phyloP scores from a whole-genome alignment of 768 basidiomycete species.

The Tricholoma hemisulphureum region DNA sequence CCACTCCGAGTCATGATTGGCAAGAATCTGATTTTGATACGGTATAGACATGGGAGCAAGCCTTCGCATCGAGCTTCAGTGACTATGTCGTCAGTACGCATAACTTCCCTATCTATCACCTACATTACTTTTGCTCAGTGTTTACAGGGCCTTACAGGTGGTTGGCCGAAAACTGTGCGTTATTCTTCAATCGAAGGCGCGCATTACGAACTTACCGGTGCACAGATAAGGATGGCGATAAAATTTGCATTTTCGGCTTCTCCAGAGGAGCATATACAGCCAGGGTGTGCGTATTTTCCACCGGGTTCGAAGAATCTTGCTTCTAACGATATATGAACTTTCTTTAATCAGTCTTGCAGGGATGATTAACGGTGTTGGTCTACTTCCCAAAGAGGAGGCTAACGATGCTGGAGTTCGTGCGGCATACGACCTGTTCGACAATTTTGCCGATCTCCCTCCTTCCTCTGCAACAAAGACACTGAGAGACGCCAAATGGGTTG shows the following conservation, averaged over 20 bases:
- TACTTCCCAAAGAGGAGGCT: not conserved
- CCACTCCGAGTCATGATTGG: not conserved
- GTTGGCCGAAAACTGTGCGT: conserved; percentile 1
- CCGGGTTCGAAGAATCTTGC: not conserved
- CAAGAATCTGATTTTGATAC: not conserved
- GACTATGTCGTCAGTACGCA: conserved; percentile 1
- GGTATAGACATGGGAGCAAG: conserved; percentile 1
- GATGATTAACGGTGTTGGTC: conserved; percentile 5
- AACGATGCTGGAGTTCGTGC: not conserved
- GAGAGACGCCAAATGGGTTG: not conserved
- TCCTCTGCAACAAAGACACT: not conserved
- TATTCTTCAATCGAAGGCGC: not conserved
- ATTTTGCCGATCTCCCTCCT: not conserved
- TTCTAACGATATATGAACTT: not conserved
- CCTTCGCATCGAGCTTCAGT: conserved; percentile 1
- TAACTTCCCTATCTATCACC: not conserved
- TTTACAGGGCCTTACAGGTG: conserved; percentile 2
- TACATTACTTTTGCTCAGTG: not conserved
- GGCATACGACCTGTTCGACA: not conserved
- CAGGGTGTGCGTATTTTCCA: not conserved
- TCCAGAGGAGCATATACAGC: conserved; percentile 5
- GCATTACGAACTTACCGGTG: not conserved
- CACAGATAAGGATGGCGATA: conserved; percentile 4
- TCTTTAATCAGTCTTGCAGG: conserved; percentile 1
- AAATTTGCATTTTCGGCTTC: conserved; percentile 6